phyloP scores from a whole-genome alignment of 1,284 basidiomycete genomes.

The Volvariella surrecta region DNA sequence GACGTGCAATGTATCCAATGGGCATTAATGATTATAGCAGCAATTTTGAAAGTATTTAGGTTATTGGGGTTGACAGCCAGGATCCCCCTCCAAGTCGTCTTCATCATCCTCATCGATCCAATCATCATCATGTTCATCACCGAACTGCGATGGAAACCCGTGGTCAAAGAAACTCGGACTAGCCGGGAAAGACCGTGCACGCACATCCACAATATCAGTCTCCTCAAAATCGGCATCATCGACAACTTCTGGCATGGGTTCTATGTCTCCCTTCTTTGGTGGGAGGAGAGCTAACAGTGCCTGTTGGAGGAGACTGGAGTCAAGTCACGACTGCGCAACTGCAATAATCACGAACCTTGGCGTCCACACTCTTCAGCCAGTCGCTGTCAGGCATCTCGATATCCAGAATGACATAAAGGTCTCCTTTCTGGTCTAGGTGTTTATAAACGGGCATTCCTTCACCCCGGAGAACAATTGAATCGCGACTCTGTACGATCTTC shows the following conservation, averaged over 20 bases:
- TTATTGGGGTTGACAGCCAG: slow-evolving; percentile 63
- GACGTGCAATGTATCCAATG: too few relatives aligned
- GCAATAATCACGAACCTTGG: slow-evolving; percentile 31
- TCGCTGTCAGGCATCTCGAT: slow-evolving; percentile 78
- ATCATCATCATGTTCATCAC: slow-evolving; percentile 58
- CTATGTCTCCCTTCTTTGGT: slow-evolving; percentile 63
- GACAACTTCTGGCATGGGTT: slow-evolving; percentile 61
- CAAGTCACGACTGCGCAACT: not conserved
- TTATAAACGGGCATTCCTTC: slow-evolving; percentile 86
- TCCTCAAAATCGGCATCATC: slow-evolving; percentile 69
- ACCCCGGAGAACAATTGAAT: slow-evolving; percentile 65
- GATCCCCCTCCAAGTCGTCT: slow-evolving; percentile 38
- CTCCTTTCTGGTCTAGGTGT: slow-evolving; percentile 60
- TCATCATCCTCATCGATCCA: slow-evolving; percentile 58
- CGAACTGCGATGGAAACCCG: slow-evolving; percentile 60
- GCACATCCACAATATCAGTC: slow-evolving; percentile 71
- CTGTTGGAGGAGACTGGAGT: slow-evolving; percentile 25
- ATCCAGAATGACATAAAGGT: slow-evolving; percentile 74
- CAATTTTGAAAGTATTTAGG: slow-evolving; percentile 12
- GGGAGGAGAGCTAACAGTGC: slow-evolving; percentile 60
- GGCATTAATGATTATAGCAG: not conserved
- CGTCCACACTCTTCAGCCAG: slow-evolving; percentile 59
- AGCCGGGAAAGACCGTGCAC: slow-evolving; percentile 65
- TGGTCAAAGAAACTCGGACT: slow-evolving; percentile 66
- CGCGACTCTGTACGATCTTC: slow-evolving; percentile 68